phyloP scores from a whole-genome alignment of 768 basidiomycete genomes.

The Dictyophora rubrovolvata region DNA sequence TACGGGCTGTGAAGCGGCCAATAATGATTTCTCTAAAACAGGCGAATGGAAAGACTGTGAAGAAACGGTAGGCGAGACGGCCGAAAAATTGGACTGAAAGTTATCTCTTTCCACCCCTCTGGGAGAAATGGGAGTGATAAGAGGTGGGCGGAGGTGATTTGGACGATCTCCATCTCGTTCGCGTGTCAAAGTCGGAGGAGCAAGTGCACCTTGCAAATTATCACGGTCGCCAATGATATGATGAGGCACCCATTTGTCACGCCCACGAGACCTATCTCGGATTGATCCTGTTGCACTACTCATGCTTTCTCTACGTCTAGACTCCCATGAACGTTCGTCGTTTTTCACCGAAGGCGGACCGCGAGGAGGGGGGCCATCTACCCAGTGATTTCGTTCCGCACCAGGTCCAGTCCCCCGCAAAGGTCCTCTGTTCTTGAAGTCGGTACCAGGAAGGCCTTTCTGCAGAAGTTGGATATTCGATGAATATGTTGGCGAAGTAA shows the following conservation, averaged over 20 bases:
- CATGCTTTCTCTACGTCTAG: constrained; percentile 4
- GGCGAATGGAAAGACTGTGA: constrained; percentile 11
- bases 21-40: constrained; percentile 51
- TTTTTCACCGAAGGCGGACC: constrained; percentile 2
- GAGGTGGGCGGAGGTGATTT: constrained; percentile 47
- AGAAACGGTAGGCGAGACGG: constrained; percentile 12
- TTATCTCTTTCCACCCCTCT: constrained; percentile 10
- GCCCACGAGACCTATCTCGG: constrained; percentile 7
- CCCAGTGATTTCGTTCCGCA: constrained; percentile 1
- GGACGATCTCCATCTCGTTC: constrained; percentile 29
- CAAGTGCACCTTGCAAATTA: neutral
- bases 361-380: constrained; percentile 10
- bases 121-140: constrained; percentile 28
- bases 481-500: constrained; percentile 28
- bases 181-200: constrained; percentile 3
- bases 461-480: constrained; percentile 47
- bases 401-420: neutral
- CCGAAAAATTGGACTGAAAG: constrained; percentile 2
- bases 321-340: neutral
- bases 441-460: constrained; percentile 26
- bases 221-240: neutral
- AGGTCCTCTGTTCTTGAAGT: neutral
- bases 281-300: constrained; percentile 9
- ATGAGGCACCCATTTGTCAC: constrained; percentile 3
- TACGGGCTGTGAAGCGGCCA: constrained; percentile 32